Evolutionary conservation across 768 basidiomycete species (phyloP).

Genomic region (Macrocybe gigantea): DNA sequence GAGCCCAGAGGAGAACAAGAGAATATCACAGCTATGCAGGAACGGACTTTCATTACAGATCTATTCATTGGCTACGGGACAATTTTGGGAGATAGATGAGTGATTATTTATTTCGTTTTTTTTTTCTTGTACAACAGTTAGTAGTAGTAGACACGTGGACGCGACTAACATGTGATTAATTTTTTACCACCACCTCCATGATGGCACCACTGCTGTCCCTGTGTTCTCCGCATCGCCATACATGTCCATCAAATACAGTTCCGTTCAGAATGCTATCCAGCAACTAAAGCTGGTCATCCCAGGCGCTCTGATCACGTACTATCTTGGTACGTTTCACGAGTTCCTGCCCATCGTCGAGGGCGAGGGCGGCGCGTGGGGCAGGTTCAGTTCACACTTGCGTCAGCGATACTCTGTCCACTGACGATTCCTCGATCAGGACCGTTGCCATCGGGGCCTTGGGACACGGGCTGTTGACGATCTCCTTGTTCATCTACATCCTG

Average conservation of each 20-base stretch:
- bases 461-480: constrained; percentile 54
- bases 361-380: constrained; percentile 40
- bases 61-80: no score
- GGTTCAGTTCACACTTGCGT: constrained; percentile 31
- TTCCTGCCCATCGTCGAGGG: constrained; percentile 38
- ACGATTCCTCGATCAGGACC: constrained; percentile 29
- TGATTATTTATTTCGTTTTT: no score
- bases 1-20: no score
- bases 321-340: constrained; percentile 48
- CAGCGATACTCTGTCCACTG: not conserved
- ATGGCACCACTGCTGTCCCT: not conserved
- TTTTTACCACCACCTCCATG: not conserved
- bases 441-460: constrained; percentile 48
- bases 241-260: constrained; percentile 13
- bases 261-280: constrained; percentile 43
- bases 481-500: constrained; percentile 69
- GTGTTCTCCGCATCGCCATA: not conserved
- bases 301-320: constrained; percentile 59
- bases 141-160: not conserved
- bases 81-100: no score
- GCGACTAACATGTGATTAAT: constrained; percentile 7
- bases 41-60: no score
- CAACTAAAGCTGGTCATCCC: constrained; percentile 77
- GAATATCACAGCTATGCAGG: no score
- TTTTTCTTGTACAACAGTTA: no score